Evolutionary conservation across 345 rosid species (phyloP).

Genomic region (Iberis pinnata): DNA sequence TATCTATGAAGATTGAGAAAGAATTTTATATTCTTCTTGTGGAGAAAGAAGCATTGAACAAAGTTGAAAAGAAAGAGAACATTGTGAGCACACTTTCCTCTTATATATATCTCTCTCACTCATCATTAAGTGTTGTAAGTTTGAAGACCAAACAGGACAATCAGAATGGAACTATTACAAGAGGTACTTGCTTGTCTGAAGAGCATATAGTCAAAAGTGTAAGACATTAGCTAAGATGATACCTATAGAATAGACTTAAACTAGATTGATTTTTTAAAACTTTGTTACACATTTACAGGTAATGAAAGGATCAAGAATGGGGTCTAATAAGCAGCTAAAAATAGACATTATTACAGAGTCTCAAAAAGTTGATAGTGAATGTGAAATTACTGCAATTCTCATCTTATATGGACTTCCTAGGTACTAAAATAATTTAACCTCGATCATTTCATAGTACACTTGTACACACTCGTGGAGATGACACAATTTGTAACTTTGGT

Average conservation of each 20-base stretch:
- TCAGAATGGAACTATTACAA: slow-evolving; percentile 60
- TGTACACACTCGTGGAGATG: too few species aligned
- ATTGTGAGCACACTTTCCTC: slow-evolving; percentile 36
- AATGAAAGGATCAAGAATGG: slow-evolving; percentile 44
- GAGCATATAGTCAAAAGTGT: slow-evolving; percentile 69
- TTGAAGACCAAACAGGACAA: slow-evolving; percentile 41
- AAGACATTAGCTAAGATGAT: slow-evolving; percentile 15
- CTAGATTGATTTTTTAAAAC: not conserved
- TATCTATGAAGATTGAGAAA: slow-evolving; percentile 56
- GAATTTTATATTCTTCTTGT: slow-evolving; percentile 79
- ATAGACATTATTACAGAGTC: slow-evolving; percentile 55
- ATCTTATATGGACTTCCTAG: slow-evolving; percentile 87
- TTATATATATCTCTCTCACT: not conserved
- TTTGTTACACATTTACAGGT: slow-evolving; percentile 21
- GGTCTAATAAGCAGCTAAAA: slow-evolving; percentile 39
- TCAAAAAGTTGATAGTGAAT: slow-evolving; percentile 46
- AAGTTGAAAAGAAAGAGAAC: slow-evolving; percentile 70
- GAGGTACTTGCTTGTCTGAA: slow-evolving; percentile 87
- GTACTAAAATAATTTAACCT: too few species aligned
- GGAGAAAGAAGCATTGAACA: slow-evolving; percentile 70
- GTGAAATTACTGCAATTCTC: slow-evolving; percentile 90
- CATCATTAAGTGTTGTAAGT: slow-evolving; percentile 2
- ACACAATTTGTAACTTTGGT: too few species aligned
- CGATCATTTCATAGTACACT: too few species aligned
- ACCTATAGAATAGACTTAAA: not conserved